Evolutionary conservation across 2,329 filamentous ascomycete species (phyloP), one percentile per base, ranked within the genome.

Genomic region (Tolypocladium album): DNA sequence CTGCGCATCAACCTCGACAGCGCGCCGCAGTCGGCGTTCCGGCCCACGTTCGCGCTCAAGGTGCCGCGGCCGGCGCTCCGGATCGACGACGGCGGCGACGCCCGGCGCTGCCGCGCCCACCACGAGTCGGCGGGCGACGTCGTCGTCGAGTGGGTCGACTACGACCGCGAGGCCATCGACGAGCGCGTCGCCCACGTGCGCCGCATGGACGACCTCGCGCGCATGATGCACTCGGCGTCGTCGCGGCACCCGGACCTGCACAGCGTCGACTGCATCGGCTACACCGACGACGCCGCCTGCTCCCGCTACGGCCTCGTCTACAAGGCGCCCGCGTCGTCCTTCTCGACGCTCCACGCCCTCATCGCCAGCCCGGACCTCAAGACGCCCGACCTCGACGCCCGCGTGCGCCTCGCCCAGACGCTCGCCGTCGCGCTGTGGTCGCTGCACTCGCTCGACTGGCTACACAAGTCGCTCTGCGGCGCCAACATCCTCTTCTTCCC

Each of bases 401-500:
- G 76, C 20, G 71, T 79, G 53, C 67, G 64, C 24, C 72, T 80
- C 2, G 78, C 77, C 3, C 67, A 71, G 34, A 76, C 70, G 3
- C 71, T 80, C 24, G 74, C 75, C 36, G 71, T 78, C 22, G 75
- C 77, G 2, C 67, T 79, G 12, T 78, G 76, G 73, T 78, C 77
- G 20, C 74, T 82, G n/a, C 80, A 82, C 65, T 78, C 78, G 1
- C 75, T 82, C 43, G 79, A 81, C 67, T 82, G 79, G 79, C 73
- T 82, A 47, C 80, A 84, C 72, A 84, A 85, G 67, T 81, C 79
- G 43, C 72, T 85, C 17, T 79, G 81, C 58, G 76, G 73, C 59
- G 69, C 78, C 60, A 84, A 82, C 68, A 76, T 84, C 55, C 71
- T 84, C 57, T 82, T 84, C 71, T 83, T 81, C 67, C 77, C 74